phyloP scores from a whole-genome alignment of 176 grass and related monocot genomes.

The Eragrostis nindensis region DNA sequence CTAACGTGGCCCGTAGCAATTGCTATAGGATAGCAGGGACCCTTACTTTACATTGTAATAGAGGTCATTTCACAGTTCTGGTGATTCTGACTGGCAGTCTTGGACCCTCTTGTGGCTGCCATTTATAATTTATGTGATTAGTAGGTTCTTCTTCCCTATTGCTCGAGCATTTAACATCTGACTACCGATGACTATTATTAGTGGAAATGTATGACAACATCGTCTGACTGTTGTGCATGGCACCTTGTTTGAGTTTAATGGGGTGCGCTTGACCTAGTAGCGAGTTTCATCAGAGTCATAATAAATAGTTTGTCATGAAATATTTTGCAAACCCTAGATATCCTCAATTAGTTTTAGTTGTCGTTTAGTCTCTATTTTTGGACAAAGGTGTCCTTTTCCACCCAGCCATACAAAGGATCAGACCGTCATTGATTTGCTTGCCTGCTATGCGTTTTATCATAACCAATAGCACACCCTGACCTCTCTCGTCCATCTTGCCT shows the following conservation, averaged over 20 bases:
- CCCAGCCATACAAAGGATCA: neutral
- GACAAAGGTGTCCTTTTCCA: neutral
- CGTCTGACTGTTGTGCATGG: neutral
- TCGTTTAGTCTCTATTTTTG: neutral
- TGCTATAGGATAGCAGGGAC: neutral
- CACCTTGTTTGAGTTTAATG: slow-evolving; percentile 13
- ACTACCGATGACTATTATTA: neutral
- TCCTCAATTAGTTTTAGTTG: slow-evolving; percentile 4
- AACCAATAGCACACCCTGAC: neutral
- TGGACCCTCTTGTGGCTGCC: neutral
- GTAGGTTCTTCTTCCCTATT: neutral
- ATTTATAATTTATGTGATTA: slow-evolving; percentile 1
- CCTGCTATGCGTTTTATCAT: neutral
- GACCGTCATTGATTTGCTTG: neutral
- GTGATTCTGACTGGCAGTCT: neutral
- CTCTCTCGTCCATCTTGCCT: neutral
- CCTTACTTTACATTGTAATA: neutral
- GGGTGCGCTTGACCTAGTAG: neutral
- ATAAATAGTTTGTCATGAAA: neutral
- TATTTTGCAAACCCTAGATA: neutral
- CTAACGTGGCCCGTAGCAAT: neutral
- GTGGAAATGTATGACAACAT: neutral
- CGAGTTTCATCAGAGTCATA: neutral
- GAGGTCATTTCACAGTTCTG: neutral
- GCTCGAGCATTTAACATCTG: neutral